Evolutionary conservation across 2,329 filamentous ascomycete genomes (phyloP).

Genomic region (Grosmannia serpens): DNA sequence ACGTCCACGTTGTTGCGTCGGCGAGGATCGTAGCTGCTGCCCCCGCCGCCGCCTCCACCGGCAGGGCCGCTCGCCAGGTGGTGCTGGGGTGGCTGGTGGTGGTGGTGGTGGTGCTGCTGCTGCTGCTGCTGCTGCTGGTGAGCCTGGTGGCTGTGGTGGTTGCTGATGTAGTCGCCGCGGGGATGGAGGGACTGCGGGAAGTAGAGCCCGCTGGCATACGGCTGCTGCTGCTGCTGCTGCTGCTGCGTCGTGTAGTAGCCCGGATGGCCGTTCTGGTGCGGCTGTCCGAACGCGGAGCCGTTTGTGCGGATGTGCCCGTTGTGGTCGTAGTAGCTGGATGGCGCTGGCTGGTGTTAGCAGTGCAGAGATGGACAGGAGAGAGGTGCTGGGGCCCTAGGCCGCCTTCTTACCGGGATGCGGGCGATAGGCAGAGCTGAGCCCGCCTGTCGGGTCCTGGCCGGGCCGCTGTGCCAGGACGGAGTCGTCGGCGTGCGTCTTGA

Average conservation of each 20-base stretch:
- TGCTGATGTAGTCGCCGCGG: conserved; percentile 47
- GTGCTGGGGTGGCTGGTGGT: conserved; percentile 1
- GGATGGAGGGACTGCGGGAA: conserved; percentile 53
- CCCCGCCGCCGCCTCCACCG: neutral
- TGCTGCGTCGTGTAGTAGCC: conserved; percentile 48
- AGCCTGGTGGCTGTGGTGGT: conserved; percentile 31
- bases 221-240: conserved; percentile 22
- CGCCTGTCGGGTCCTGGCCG: conserved; percentile 38
- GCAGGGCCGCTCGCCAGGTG: conserved; percentile 1
- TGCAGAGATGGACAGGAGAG: conserved; percentile 1
- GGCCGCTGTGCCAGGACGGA: conserved; percentile 53
- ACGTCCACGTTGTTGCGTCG: conserved; percentile 82
- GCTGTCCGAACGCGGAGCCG: conserved; percentile 38
- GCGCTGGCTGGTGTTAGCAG: conserved; percentile 23
- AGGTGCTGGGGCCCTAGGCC: too few relatives aligned
- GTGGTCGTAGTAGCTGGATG: conserved; percentile 53
- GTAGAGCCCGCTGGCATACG: conserved; percentile 55
- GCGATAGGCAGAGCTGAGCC: conserved; percentile 39
- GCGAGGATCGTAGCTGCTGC: conserved; percentile 49
- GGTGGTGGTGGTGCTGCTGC: neutral
- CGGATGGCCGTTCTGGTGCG: conserved; percentile 43
- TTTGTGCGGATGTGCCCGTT: conserved; percentile 51
- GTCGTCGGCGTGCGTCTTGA: conserved; percentile 97
- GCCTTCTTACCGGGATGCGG: conserved; percentile 40
- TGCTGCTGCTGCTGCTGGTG: conserved; percentile 3